phyloP scores from a whole-genome alignment of 2,329 filamentous ascomycete species.

The Elsinoe fawcettii region DNA sequence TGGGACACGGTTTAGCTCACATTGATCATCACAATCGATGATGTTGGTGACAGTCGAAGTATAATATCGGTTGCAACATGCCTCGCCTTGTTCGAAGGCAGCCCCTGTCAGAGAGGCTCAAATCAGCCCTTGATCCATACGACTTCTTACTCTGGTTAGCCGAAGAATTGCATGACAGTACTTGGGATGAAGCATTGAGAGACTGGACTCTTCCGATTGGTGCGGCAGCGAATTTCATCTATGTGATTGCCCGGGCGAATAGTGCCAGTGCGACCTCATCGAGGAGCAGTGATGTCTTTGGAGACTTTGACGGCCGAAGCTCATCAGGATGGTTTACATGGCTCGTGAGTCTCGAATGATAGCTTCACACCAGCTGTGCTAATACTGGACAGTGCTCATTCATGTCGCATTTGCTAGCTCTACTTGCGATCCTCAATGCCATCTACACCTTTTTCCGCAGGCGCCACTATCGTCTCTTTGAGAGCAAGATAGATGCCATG shows the following conservation, averaged over 20 bases:
- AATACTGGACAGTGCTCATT: constrained; percentile 40
- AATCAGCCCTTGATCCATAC: constrained; percentile 71
- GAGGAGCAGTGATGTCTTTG: constrained; percentile 73
- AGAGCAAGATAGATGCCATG: constrained; percentile 67
- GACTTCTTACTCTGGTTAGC: constrained; percentile 87
- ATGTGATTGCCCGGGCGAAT: constrained; percentile 63
- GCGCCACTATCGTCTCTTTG: constrained; percentile 85
- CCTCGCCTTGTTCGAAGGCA: constrained; percentile 75
- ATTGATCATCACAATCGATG: neutral
- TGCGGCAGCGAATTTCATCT: constrained; percentile 65
- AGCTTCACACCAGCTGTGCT: constrained; percentile 12
- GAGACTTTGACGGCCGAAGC: constrained; percentile 48
- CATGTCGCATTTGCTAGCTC: constrained; percentile 60
- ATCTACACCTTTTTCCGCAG: constrained; percentile 73
- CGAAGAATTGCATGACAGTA: constrained; percentile 83
- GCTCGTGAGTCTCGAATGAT: constrained; percentile 41
- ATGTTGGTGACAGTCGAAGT: neutral
- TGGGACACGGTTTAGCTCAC: neutral
- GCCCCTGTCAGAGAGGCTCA: constrained; percentile 72
- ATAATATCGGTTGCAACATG: constrained; percentile 38
- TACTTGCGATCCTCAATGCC: constrained; percentile 66
- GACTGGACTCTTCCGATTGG: constrained; percentile 69
- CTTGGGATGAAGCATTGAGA: constrained; percentile 74
- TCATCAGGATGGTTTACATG: constrained; percentile 61
- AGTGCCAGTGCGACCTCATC: constrained; percentile 31